phyloP scores from a whole-genome alignment of 768 basidiomycete genomes.

The Boletus insuetus region DNA sequence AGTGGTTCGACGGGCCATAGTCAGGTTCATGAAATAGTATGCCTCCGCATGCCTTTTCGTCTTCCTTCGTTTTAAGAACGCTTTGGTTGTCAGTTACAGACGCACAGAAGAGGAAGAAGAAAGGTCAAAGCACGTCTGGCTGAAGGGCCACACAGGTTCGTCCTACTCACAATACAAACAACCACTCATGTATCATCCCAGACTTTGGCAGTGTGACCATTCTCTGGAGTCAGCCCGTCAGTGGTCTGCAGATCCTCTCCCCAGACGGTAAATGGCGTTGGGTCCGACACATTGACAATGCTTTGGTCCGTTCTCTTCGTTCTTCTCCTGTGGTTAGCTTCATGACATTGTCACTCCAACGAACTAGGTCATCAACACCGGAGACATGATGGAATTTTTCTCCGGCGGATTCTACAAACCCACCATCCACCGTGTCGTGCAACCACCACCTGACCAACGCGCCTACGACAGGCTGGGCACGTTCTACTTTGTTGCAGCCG shows the following conservation, averaged over 20 bases:
- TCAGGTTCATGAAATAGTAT: conserved; percentile 66
- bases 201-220: conserved; percentile 57
- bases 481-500: conserved; percentile 54
- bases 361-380: conserved; percentile 55
- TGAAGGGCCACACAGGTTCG: conserved; percentile 57
- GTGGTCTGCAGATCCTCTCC: conserved; percentile 54
- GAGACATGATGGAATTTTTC: conserved; percentile 56
- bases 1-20: conserved; percentile 26
- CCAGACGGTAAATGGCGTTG: conserved; percentile 54
- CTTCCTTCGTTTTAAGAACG: neutral
- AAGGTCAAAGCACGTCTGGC: conserved; percentile 52
- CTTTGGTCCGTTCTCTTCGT: conserved; percentile 37
- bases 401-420: conserved; percentile 56
- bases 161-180: neutral
- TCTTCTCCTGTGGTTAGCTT: neutral
- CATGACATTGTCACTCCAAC: neutral
- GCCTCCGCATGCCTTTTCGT: conserved; percentile 6
- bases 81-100: conserved; percentile 39
- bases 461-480: conserved; percentile 47
- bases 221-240: conserved; percentile 58
- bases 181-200: conserved; percentile 39
- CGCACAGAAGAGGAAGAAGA: conserved; percentile 47
- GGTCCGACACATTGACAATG: conserved; percentile 57
- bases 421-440: conserved; percentile 60
- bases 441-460: conserved; percentile 53